These are phyloP conservation scores for Aspergillus brunneoviolaceus DNA, from an alignment of 2,329 filamentous ascomycete genomes.

Conservation along the genomic window DNA sequence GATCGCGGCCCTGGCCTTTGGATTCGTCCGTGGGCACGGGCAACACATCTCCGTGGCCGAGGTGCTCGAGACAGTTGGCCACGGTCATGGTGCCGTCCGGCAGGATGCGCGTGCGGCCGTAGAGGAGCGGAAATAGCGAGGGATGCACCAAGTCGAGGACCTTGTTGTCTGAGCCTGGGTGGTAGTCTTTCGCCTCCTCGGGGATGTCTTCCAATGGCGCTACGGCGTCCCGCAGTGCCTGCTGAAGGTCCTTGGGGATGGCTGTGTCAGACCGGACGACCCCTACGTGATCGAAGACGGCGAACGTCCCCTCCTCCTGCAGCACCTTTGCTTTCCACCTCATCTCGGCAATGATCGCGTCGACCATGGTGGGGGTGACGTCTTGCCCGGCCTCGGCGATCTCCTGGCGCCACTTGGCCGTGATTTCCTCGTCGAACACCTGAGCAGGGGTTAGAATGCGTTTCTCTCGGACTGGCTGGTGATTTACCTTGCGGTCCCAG, in stretches of 20 bases:
- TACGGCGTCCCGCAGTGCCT: constrained; percentile 50
- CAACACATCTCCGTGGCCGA: constrained; percentile 15
- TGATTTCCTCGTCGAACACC: constrained; percentile 38
- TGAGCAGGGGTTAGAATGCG: background rate
- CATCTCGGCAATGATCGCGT: constrained; percentile 49
- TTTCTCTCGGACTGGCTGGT: background rate
- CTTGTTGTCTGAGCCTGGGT: constrained; percentile 57
- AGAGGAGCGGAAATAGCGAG: constrained; percentile 46
- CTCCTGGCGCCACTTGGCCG: constrained; percentile 37
- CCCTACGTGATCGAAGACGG: constrained; percentile 39
- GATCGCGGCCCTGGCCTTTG: too few relatives aligned
- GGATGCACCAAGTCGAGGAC: constrained; percentile 67
- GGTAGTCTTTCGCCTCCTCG: constrained; percentile 59
- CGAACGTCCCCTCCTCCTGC: constrained; percentile 31
- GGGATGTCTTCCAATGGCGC: constrained; percentile 49
- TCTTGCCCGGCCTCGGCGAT: constrained; percentile 16
- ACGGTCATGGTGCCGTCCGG: constrained; percentile 18
- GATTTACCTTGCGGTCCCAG: constrained; percentile 42
- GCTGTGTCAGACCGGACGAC: constrained; percentile 57
- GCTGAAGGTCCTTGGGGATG: constrained; percentile 42
- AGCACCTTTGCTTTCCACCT: constrained; percentile 48
- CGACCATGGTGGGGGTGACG: constrained; percentile 37
- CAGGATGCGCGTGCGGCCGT: constrained; percentile 27
- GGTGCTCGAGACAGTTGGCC: constrained; percentile 22
- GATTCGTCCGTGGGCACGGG: background rate